Conservation (phyloP, 352 stramenopile species). For the Globisporangium perplexum region DNA sequence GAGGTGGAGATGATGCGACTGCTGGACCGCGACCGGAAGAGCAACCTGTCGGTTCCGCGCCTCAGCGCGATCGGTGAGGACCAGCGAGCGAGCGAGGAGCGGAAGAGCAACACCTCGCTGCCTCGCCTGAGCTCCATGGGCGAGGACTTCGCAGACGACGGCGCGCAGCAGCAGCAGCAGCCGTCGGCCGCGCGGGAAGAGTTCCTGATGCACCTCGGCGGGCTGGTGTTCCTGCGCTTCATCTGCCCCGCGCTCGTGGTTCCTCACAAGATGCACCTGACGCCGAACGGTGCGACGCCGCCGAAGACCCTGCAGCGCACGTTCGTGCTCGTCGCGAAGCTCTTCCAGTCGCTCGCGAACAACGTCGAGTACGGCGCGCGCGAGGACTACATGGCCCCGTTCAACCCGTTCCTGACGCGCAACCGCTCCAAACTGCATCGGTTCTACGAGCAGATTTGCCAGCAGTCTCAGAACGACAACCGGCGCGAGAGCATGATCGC, state of each 20-base stretch:
- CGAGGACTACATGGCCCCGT: slow-evolving; percentile 76
- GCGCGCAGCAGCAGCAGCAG: background rate
- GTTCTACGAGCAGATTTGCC: slow-evolving; percentile 77
- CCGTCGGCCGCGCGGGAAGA: slow-evolving; percentile 42
- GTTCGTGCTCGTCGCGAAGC: slow-evolving; percentile 69
- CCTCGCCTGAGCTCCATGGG: slow-evolving; percentile 49
- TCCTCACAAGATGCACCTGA: slow-evolving; percentile 67
- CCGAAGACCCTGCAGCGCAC: slow-evolving; percentile 53
- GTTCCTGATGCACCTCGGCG: slow-evolving; percentile 72
- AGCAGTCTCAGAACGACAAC: slow-evolving; percentile 55
- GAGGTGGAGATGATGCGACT: slow-evolving; percentile 71
- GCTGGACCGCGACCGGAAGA: slow-evolving; percentile 52
- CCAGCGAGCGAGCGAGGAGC: slow-evolving; percentile 22
- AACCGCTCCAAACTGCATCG: slow-evolving; percentile 52
- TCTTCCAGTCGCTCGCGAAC: slow-evolving; percentile 80
- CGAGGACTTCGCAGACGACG: slow-evolving; percentile 33
- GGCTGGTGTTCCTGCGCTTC: slow-evolving; percentile 73
- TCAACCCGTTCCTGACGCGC: slow-evolving; percentile 58
- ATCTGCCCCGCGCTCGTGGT: slow-evolving; percentile 71
- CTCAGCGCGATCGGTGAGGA: slow-evolving; percentile 51
- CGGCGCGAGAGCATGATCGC: slow-evolving; percentile 59
- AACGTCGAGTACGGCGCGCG: slow-evolving; percentile 61
- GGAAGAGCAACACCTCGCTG: slow-evolving; percentile 32
- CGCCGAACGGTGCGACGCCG: slow-evolving; percentile 30
- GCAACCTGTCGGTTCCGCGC: slow-evolving; percentile 35